A percentile compares a stretch with the other conserved stretches of the same genome.
These are phyloP conservation scores for Gastrodia elata DNA, from an alignment of 106 monocot genomes.

Conservation along the genomic window DNA sequence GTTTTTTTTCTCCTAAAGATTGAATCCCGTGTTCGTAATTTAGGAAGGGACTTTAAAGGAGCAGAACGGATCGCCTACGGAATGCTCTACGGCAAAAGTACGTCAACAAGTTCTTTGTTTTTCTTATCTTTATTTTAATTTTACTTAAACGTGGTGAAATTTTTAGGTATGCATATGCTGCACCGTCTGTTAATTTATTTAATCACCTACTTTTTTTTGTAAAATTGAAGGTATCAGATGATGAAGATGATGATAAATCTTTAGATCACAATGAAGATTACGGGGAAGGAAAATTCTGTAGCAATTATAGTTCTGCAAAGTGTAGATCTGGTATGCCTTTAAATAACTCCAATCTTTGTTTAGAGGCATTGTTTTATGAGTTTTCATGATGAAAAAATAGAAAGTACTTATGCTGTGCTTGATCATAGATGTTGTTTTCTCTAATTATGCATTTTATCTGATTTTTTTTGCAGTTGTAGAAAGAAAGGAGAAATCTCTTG, in stretches of 20 bases:
- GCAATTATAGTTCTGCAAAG: conserved; percentile 10
- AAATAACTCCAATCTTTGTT: not conserved
- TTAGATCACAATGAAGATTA: conserved; percentile 20
- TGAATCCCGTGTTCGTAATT: not conserved
- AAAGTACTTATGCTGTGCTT: not conserved
- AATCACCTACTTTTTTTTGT: not conserved
- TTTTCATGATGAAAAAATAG: not conserved
- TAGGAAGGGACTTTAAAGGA: conserved; percentile 36
- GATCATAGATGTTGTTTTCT: not conserved
- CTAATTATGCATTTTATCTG: not conserved
- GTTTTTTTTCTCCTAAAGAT: not conserved
- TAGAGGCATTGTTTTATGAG: not conserved
- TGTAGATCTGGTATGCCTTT: conserved; percentile 25
- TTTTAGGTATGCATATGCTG: not conserved
- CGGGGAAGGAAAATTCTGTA: conserved; percentile 22
- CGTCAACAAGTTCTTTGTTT: not conserved
- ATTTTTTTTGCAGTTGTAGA: conserved; percentile 13
- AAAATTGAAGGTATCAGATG: conserved; percentile 25
- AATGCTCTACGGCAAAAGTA: conserved; percentile 5
- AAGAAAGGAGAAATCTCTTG: conserved; percentile 82
- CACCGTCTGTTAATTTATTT: not conserved
- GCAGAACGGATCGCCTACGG: not conserved
- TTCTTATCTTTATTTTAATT: not conserved
- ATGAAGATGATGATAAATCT: conserved; percentile 45
- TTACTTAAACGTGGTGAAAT: not conserved